Conservation (phyloP, 176 grass and related monocot genomes). For the Rhipidocladum racemiflorum region DNA sequence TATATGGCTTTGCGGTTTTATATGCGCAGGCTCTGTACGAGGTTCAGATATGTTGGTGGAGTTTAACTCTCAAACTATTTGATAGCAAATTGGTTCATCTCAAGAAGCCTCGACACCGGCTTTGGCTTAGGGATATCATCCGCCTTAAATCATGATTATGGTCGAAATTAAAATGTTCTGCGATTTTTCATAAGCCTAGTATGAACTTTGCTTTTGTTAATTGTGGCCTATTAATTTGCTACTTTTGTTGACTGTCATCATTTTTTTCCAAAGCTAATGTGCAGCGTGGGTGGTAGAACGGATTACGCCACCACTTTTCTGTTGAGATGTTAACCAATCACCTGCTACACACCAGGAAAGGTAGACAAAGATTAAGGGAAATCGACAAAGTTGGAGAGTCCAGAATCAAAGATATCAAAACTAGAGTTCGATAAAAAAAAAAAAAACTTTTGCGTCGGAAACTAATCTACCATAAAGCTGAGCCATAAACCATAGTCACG, state of each 20-base stretch:
- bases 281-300: not conserved
- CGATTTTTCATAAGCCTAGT: not conserved
- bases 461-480: not conserved
- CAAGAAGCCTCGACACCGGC: not conserved
- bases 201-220: not conserved
- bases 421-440: not conserved
- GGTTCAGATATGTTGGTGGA: slow-evolving; percentile 3
- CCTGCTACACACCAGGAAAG: not conserved
- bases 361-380: not conserved
- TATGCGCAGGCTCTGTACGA: slow-evolving; percentile 31
- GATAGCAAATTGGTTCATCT: not conserved
- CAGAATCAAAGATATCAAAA: not conserved
- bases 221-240: not conserved
- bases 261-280: not conserved
- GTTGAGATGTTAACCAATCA: not conserved
- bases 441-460: not conserved
- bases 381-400: not conserved
- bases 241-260: not conserved
- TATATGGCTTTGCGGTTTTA: slow-evolving; percentile 36
- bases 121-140: not conserved
- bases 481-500: not conserved
- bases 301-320: not conserved
- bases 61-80: not conserved
- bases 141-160: not conserved
- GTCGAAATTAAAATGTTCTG: not conserved